Percentiles rank a stretch among this genome's conserved stretches.
These are phyloP conservation scores for Aspergillus wentii DNA, from an alignment of 495 filamentous ascomycete genomes.

Conservation along the genomic window DNA sequence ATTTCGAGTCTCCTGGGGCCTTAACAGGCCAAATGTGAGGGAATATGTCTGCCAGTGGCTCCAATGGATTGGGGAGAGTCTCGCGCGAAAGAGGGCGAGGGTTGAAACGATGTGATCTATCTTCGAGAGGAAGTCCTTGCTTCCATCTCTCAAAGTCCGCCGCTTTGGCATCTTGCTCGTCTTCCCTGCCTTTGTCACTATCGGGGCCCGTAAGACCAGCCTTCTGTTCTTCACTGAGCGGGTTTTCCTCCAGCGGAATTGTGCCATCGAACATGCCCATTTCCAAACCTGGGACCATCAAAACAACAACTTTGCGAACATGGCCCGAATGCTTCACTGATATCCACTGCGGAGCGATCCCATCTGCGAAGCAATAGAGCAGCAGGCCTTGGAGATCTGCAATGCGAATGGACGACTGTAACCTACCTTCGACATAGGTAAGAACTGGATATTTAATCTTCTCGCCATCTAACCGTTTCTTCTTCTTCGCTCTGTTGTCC, in stretches of 20 bases:
- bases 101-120: slow-evolving; percentile 56
- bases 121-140: slow-evolving; percentile 35
- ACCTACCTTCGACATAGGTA: slow-evolving; percentile 58
- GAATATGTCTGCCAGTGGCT: slow-evolving; percentile 77
- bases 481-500: slow-evolving; percentile 20
- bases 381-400: slow-evolving; percentile 74
- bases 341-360: slow-evolving; percentile 79
- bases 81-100: slow-evolving; percentile 60
- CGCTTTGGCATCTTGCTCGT: slow-evolving; percentile 14
- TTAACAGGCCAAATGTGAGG: slow-evolving; percentile 83
- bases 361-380: slow-evolving; percentile 89
- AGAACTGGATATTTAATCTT: slow-evolving; percentile 74
- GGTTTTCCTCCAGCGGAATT: slow-evolving; percentile 43
- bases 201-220: slow-evolving; percentile 5
- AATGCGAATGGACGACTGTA: slow-evolving; percentile 73
- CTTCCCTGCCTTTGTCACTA: slow-evolving; percentile 5
- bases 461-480: slow-evolving; percentile 44
- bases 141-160: slow-evolving; percentile 40
- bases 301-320: slow-evolving; percentile 79
- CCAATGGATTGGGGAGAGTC: slow-evolving; percentile 56
- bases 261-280: slow-evolving; percentile 79
- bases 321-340: slow-evolving; percentile 68
- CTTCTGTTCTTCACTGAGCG: slow-evolving; percentile 23
- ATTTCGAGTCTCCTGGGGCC: slow-evolving; percentile 78
- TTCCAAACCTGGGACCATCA: slow-evolving; percentile 92